phyloP scores from a whole-genome alignment of 1,284 basidiomycete genomes.

The Vanrija sp. region DNA sequence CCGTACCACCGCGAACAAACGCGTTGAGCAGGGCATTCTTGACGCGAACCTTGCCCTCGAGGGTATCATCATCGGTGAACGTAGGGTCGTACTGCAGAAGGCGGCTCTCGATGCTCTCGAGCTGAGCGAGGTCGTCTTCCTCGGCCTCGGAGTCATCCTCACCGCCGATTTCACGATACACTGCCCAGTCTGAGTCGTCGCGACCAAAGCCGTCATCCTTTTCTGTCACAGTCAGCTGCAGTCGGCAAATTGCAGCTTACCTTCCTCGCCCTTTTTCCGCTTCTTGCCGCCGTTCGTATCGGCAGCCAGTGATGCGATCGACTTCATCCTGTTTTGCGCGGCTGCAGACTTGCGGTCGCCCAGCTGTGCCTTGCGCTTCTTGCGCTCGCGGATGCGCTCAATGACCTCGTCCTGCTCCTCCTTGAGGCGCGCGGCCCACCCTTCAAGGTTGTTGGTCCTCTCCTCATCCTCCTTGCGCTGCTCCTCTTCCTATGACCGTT shows the following conservation, averaged over 20 bases:
- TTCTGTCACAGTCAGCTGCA: slow-evolving; percentile 48
- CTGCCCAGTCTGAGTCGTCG: slow-evolving; percentile 95
- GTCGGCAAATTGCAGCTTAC: slow-evolving; percentile 50
- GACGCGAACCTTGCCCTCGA: slow-evolving; percentile 68
- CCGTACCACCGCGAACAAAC: slow-evolving; percentile 61
- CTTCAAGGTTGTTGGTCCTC: slow-evolving; percentile 63
- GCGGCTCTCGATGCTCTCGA: slow-evolving; percentile 74
- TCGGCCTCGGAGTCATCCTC: slow-evolving; percentile 90
- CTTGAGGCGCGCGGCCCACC: slow-evolving; percentile 68
- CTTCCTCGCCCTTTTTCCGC: slow-evolving; percentile 70
- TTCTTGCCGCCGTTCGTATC: slow-evolving; percentile 66
- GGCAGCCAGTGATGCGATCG: slow-evolving; percentile 83
- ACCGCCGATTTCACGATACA: slow-evolving; percentile 92
- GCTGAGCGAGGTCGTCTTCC: slow-evolving; percentile 77
- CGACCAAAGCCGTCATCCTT: slow-evolving; percentile 85
- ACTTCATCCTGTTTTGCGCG: slow-evolving; percentile 96
- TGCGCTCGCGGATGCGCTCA: slow-evolving; percentile 77
- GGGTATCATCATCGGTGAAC: slow-evolving; percentile 78
- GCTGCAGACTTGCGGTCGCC: slow-evolving; percentile 90
- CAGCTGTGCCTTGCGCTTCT: slow-evolving; percentile 74
- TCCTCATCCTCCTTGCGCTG: slow-evolving; percentile 74
- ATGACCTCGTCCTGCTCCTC: slow-evolving; percentile 77
- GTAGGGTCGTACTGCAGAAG: slow-evolving; percentile 77
- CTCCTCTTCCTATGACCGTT: slow-evolving; percentile 58
- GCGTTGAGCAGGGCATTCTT: slow-evolving; percentile 80